Evolutionary conservation across 805 yeast species (phyloP), one percentile per base, ranked within the genome.

Genomic region (Hanseniaspora lachancei): DNA sequence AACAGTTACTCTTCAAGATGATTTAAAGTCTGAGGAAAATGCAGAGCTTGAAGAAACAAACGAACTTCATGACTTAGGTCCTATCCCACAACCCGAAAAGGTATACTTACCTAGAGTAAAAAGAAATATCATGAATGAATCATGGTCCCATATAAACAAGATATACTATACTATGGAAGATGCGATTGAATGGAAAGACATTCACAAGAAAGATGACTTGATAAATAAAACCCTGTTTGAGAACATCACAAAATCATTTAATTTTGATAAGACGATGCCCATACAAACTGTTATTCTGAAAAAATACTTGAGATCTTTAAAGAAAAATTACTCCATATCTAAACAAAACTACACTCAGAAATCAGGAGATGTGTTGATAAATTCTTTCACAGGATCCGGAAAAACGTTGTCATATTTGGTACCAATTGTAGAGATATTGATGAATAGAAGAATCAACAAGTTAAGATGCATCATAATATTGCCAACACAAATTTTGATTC

Each of bases 321-420:
- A 63, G 44, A 60, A 60, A 29, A 59, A 68, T 2, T 51, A 60
- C 23, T 54, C 56, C 10, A 58, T 62, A 10, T 65, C 67, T 12
- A 71, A 66, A 57, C 69, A 62, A 55, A 58, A 72, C 27, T 68
- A 72, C 43, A 83, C 86, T 1, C 79, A 74, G 54, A 72, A 77
- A 43, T 72, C 73, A 57, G 91, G 91, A 24, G 95, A 93, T 68
- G 68, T 89, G 20, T 72, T 91, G 47, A 95, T 91, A 6, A 89
- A 91, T 68, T 95, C 98, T 1, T 79, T 95, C 12, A 91, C 98
- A 0, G 98, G 98, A 44, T 85, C 95, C 0, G 98, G 98, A 63
- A 91, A 91, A 66, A 91, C 98, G 0, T 72, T 93, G 55, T 95
- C 96, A 2, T 91, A 91, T 64, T 75, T 81, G 51, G 75, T 91